These are phyloP conservation scores for Mycosphaerelloides madeirae DNA, from an alignment of 2,329 filamentous ascomycete species.

Conservation along the genomic window DNA sequence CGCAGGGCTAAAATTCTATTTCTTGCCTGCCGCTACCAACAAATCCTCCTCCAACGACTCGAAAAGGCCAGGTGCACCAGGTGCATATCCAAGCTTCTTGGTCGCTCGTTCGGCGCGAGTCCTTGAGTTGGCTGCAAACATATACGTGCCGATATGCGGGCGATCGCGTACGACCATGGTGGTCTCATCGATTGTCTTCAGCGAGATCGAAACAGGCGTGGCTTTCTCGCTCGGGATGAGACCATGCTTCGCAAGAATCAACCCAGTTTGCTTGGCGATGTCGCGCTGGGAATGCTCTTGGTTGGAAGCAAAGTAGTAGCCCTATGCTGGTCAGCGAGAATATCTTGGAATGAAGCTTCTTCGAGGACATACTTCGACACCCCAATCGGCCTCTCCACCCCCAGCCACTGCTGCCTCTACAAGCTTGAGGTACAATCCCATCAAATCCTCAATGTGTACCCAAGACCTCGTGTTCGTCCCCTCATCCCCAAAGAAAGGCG, in stretches of 20 bases:
- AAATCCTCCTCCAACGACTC: slow-evolving; percentile 45
- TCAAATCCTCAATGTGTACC: slow-evolving; percentile 57
- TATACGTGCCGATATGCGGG: slow-evolving; percentile 29
- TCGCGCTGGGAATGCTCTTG: slow-evolving; percentile 33
- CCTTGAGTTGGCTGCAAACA: slow-evolving; percentile 53
- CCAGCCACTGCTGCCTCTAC: slow-evolving; percentile 49
- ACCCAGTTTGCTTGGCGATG: slow-evolving; percentile 24
- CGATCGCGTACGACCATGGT: slow-evolving; percentile 14
- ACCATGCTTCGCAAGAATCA: slow-evolving; percentile 27
- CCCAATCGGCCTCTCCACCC: slow-evolving; percentile 29
- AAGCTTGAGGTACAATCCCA: slow-evolving; percentile 49
- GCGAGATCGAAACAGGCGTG: slow-evolving; percentile 23
- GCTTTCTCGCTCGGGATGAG: slow-evolving; percentile 17
- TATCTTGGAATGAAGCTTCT: slow-evolving; percentile 10
- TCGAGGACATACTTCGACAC: slow-evolving; percentile 10
- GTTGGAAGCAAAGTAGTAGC: slow-evolving; percentile 46
- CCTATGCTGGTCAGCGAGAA: slow-evolving; percentile 23
- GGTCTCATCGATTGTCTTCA: slow-evolving; percentile 29
- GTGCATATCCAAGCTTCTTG: slow-evolving; percentile 55
- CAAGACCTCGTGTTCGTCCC: slow-evolving; percentile 48
- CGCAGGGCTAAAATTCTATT: no score
- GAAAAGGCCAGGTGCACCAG: slow-evolving; percentile 45
- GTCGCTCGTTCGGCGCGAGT: slow-evolving; percentile 50
- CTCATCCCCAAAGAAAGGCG: slow-evolving; percentile 44
- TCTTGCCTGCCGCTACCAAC: slow-evolving; percentile 1